These are phyloP conservation scores for Blastobotrys aristatus DNA, from an alignment of 1,139 yeast species.

Conservation along the genomic window DNA sequence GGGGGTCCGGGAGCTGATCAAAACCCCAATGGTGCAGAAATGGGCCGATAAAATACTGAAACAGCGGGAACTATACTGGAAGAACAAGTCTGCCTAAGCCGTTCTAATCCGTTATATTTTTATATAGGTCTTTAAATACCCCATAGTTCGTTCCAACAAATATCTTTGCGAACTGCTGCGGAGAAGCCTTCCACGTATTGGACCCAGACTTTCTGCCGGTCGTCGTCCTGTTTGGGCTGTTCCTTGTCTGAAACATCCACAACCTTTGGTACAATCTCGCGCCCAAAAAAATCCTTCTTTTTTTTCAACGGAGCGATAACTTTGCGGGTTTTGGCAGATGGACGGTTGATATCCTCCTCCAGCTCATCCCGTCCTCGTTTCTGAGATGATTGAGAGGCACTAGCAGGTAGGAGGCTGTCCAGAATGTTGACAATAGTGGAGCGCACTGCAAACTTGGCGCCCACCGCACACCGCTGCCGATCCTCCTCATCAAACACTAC, in stretches of 20 bases:
- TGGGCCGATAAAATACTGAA: constrained; percentile 65
- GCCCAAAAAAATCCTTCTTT: constrained; percentile 17
- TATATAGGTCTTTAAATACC: no score
- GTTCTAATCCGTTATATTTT: no score
- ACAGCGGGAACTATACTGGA: constrained; percentile 50
- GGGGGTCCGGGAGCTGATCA: constrained; percentile 56
- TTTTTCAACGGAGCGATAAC: constrained; percentile 6
- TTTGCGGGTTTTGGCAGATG: constrained; percentile 12
- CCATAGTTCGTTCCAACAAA: constrained; percentile 77
- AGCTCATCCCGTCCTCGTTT: constrained; percentile 1
- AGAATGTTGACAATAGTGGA: constrained; percentile 18
- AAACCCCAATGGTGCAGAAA: constrained; percentile 63
- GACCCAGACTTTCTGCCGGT: constrained; percentile 60
- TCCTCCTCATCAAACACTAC: constrained; percentile 26
- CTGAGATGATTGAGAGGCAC: background rate
- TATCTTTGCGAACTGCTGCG: constrained; percentile 83
- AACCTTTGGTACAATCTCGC: constrained; percentile 7
- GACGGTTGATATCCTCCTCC: background rate
- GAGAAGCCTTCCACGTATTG: constrained; percentile 92
- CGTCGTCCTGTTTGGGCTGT: background rate
- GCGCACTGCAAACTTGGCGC: constrained; percentile 28
- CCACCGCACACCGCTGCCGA: constrained; percentile 25
- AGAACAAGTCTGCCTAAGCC: no score
- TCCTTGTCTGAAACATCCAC: background rate
- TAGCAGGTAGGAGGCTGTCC: background rate